A percentile compares a stretch with the other conserved stretches of the same genome.
These are phyloP conservation scores for Grosmannia serpens DNA, from an alignment of 2,329 filamentous ascomycete species.

Conservation along the genomic window DNA sequence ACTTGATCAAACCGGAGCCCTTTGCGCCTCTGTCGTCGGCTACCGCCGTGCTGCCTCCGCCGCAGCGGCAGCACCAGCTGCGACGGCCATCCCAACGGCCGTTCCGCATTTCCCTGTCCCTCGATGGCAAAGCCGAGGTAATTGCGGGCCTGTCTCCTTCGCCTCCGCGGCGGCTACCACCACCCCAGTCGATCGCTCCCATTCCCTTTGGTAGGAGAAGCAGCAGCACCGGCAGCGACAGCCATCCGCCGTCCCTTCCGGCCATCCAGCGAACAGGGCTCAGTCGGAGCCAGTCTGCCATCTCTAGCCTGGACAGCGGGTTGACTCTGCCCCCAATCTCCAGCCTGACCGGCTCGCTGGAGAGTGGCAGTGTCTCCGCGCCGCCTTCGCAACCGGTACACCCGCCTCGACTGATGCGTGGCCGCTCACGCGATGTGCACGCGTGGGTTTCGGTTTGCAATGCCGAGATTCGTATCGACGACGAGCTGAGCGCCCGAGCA, in stretches of 20 bases:
- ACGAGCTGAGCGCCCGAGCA: constrained; percentile 68
- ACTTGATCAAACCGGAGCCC: constrained; percentile 35
- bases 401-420: constrained; percentile 44
- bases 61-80: constrained; percentile 6
- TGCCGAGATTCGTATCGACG: constrained; percentile 53
- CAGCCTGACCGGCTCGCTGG: constrained; percentile 32
- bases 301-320: constrained; percentile 35
- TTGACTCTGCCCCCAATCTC: constrained; percentile 47
- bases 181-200: constrained; percentile 19
- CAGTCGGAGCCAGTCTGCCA: constrained; percentile 60
- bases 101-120: constrained; percentile 69
- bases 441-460: constrained; percentile 90
- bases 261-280: constrained; percentile 41
- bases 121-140: constrained; percentile 85
- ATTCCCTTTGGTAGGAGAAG: neutral
- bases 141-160: constrained; percentile 57
- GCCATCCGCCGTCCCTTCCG: constrained; percentile 31
- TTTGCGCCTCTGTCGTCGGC: constrained; percentile 29
- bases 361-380: constrained; percentile 2
- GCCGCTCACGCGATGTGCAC: constrained; percentile 74
- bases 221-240: constrained; percentile 12
- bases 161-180: constrained; percentile 52
- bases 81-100: constrained; percentile 24
- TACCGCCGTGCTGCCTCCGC: constrained; percentile 18
- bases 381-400: constrained; percentile 7